phyloP scores from a whole-genome alignment of 805 yeast genomes.

The Kazachstania martiniae region DNA sequence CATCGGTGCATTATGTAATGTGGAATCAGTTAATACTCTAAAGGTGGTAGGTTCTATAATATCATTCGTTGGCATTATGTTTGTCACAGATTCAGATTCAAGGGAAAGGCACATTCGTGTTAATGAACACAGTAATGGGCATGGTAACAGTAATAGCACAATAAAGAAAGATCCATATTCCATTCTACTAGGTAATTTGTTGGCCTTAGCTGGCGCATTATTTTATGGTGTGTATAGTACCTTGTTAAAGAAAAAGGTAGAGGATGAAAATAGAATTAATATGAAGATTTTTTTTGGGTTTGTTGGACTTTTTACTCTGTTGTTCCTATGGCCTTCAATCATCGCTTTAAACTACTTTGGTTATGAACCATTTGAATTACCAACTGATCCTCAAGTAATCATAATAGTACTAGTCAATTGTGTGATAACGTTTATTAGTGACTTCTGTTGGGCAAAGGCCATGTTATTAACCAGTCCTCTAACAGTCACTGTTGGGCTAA shows the following conservation, averaged over 20 bases:
- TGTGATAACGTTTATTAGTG: conserved; percentile 71
- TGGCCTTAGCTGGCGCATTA: conserved; percentile 80
- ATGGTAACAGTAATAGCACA: conserved; percentile 6
- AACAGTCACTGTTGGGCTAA: conserved; percentile 89
- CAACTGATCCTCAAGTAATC: conserved; percentile 42
- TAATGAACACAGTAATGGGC: neutral
- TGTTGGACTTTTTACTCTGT: conserved; percentile 75
- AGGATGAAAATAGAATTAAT: conserved; percentile 64
- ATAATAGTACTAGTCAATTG: conserved; percentile 54
- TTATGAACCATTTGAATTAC: conserved; percentile 63
- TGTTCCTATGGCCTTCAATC: conserved; percentile 75
- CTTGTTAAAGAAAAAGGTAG: conserved; percentile 60
- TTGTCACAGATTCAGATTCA: conserved; percentile 65
- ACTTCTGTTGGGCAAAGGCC: conserved; percentile 93
- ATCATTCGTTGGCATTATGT: conserved; percentile 66
- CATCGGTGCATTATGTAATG: conserved; percentile 60
- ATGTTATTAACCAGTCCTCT: conserved; percentile 88
- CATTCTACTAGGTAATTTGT: conserved; percentile 54
- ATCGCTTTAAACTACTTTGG: conserved; percentile 51
- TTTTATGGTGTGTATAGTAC: conserved; percentile 89
- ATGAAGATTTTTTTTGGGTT: conserved; percentile 89
- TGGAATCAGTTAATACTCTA: conserved; percentile 54
- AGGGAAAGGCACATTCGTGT: conserved; percentile 12
- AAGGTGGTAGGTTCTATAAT: conserved; percentile 63
- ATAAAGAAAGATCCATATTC: conserved; percentile 21